Evolutionary conservation across 139 green algal species (phyloP), one percentile per base, ranked within the genome.

Genomic region (Diplosphaera chodatii): DNA sequence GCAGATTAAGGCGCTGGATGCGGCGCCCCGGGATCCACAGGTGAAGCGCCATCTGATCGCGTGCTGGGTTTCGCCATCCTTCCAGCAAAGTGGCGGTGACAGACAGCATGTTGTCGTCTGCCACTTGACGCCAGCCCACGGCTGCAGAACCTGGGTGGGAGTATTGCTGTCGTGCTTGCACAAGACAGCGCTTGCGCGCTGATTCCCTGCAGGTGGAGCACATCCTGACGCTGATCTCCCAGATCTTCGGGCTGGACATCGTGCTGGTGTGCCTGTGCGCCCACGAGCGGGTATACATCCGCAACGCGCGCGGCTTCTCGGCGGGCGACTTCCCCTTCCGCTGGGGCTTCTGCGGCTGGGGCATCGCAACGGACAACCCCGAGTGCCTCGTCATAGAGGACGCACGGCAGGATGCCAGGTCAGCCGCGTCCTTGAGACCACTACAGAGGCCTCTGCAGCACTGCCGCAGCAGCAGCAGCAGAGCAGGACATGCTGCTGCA

Each of bases 321-420:
- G 10, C 48, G 13, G 48, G 48, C 48, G 41, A 72, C 41, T 72
- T 72, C 28, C 67, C 67, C 29, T 72, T 41, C 40, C 69, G 69
- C 23, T 68, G 48, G 29, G 55, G 23, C 22, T 74, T 74, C 56
- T 74, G 69, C 33, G 69, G 32, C 23, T 68, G 48, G 31, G 66
- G 31, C 32, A 63, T 74, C 20, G 21, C 56, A 1, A 33, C 69
- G 1, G 15, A 27, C 32, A 56, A 74, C 69, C 69, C n/a, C 1
- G 20, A 40, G 64, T 70, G 78, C 27, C 69, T 87, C 65, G 78
- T 84, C 65, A 81, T 87, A 22, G 78, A 78, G 21, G 82, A 87
- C 71, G 82, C 82, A 4, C 71, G 68, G 1, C 32, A 84, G 71
- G 82, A 82, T 32, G 67, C 63, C 5, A 31, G 74, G 63, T 68